Percentiles rank a stretch among this genome's conserved stretches.
Conservation (phyloP, 1,284 basidiomycete genomes). For the Lignosus rhinocerotis region DNA sequence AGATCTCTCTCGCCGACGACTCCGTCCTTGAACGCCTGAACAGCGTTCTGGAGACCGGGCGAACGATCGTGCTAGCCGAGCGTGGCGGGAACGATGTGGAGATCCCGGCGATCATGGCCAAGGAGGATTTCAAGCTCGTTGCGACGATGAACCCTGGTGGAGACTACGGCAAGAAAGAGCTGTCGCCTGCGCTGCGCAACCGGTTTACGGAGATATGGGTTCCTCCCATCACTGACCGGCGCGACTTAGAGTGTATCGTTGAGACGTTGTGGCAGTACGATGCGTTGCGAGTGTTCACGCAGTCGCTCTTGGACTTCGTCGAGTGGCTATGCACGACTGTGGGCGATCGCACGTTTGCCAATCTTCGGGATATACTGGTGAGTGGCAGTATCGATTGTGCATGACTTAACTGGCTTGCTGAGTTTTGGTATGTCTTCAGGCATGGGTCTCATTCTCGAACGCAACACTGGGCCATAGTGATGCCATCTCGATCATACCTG, state of each 20-base stretch:
- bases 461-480: conserved; percentile 44
- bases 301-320: conserved; percentile 75
- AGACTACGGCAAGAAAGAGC: conserved; percentile 98
- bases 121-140: conserved; percentile 80
- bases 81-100: conserved; percentile 79
- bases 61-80: conserved; percentile 93
- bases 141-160: conserved; percentile 99
- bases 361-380: conserved; percentile 89
- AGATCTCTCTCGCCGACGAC: conserved; percentile 98
- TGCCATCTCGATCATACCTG: conserved; percentile 40
- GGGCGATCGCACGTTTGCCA: conserved; percentile 69
- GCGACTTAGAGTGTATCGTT: conserved; percentile 84
- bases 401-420: neutral
- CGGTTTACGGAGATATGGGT: conserved; percentile 99
- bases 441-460: conserved; percentile 92
- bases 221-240: conserved; percentile 77
- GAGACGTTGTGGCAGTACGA: conserved; percentile 69
- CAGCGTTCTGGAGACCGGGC: conserved; percentile 90
- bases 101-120: conserved; percentile 68
- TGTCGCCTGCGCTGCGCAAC: conserved; percentile 96
- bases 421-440: conserved; percentile 45
- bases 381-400: conserved; percentile 29
- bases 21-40: conserved; percentile 98
- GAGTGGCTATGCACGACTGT: conserved; percentile 76
- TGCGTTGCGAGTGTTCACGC: conserved; percentile 60